A percentile compares a stretch with the other conserved stretches of the same genome.
Conservation (phyloP, 768 basidiomycete genomes). For the Tulasnella sp. region DNA sequence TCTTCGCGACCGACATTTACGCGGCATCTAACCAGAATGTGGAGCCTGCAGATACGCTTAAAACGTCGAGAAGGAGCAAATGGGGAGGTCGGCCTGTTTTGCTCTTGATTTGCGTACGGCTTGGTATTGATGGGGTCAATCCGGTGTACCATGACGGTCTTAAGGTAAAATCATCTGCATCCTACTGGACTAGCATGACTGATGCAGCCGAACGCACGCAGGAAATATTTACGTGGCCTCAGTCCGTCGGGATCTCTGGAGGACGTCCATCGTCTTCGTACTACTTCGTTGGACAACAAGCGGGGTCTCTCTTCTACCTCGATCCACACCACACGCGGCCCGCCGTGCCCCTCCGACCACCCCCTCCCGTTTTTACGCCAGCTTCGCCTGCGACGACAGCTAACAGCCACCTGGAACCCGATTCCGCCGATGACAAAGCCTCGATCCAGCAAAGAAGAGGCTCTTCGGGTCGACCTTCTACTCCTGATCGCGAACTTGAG, state of each 20-base stretch:
- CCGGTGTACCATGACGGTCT: constrained; percentile 87
- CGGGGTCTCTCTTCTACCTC: constrained; percentile 76
- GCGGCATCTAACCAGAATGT: constrained; percentile 47
- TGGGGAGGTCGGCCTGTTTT: constrained; percentile 87
- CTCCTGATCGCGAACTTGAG: constrained; percentile 13
- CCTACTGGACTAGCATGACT: background rate
- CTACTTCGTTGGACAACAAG: constrained; percentile 93
- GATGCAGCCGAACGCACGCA: constrained; percentile 29
- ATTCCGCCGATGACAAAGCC: background rate
- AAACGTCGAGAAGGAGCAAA: background rate
- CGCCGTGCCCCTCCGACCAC: constrained; percentile 59
- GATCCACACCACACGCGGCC: constrained; percentile 75
- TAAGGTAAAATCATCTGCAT: constrained; percentile 42
- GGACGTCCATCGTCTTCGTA: constrained; percentile 95
- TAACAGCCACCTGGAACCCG: constrained; percentile 9
- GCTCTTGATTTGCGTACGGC: constrained; percentile 73
- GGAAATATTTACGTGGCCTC: constrained; percentile 86
- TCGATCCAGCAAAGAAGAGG: background rate
- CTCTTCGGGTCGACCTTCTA: background rate
- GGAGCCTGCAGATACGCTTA: background rate
- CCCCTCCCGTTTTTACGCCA: constrained; percentile 28
- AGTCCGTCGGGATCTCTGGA: constrained; percentile 93
- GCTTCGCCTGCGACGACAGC: constrained; percentile 13
- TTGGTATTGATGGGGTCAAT: constrained; percentile 90
- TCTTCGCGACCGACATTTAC: constrained; percentile 82